phyloP scores from a whole-genome alignment of 805 yeast species.

The Ogataea trehaloabstinens region DNA sequence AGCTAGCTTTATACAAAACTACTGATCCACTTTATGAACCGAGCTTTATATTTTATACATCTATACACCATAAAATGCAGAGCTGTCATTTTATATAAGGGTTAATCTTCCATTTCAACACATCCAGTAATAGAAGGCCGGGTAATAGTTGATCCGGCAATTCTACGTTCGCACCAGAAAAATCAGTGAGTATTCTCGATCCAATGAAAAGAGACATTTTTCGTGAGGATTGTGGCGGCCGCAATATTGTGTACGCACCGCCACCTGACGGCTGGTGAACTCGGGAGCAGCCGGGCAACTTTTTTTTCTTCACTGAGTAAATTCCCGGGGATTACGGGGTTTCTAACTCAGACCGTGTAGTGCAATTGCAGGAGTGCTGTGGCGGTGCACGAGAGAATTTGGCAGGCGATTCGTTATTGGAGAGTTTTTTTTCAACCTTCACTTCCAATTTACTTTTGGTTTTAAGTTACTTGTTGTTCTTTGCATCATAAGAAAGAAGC shows the following conservation, averaged over 20 bases:
- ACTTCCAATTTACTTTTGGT: slow-evolving; percentile 1
- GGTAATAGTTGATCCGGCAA: too few relatives aligned
- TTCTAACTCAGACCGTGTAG: neutral
- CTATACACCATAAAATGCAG: too few relatives aligned
- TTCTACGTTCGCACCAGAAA: too few relatives aligned
- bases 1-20: too few relatives aligned
- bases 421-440: slow-evolving; percentile 1
- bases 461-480: slow-evolving; percentile 1
- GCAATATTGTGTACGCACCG: neutral
- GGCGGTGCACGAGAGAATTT: slow-evolving; percentile 1
- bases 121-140: too few relatives aligned
- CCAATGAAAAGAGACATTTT: slow-evolving; percentile 12
- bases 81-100: too few relatives aligned
- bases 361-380: neutral
- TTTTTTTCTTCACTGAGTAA: neutral
- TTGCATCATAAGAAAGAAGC: slow-evolving; percentile 1
- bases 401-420: slow-evolving; percentile 1
- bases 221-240: neutral
- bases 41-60: too few relatives aligned
- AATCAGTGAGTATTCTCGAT: neutral
- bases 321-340: neutral
- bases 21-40: too few relatives aligned
- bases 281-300: neutral
- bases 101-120: too few relatives aligned
- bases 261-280: neutral